Conservation (phyloP, 306 rosid genomes). For the Castanea mollissima region DNA sequence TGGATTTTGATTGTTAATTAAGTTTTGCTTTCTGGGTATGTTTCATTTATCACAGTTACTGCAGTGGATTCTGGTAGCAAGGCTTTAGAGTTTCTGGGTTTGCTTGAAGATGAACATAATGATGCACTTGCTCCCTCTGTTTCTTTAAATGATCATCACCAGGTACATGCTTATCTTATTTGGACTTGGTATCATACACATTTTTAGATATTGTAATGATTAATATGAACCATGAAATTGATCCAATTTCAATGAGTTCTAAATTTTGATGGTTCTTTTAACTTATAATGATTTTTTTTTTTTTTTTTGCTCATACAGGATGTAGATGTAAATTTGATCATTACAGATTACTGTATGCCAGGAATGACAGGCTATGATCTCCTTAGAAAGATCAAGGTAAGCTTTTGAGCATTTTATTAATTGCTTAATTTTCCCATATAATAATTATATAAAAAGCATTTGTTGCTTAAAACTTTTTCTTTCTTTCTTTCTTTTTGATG, state of each 20-base stretch:
- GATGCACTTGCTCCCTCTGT: constrained; percentile 21
- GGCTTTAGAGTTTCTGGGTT: constrained; percentile 74
- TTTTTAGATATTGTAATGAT: background rate
- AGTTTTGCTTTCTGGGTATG: constrained; percentile 19
- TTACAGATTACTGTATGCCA: constrained; percentile 94
- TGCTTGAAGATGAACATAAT: constrained; percentile 47
- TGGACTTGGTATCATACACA: background rate
- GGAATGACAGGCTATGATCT: constrained; percentile 94
- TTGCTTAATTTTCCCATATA: background rate
- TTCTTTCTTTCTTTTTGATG: too few species aligned
- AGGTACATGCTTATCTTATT: constrained; percentile 30
- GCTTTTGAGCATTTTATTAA: background rate
- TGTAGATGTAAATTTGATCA: constrained; percentile 68
- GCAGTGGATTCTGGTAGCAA: constrained; percentile 78
- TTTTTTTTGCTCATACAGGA: constrained; percentile 32
- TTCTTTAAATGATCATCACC: constrained; percentile 34
- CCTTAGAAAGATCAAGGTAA: constrained; percentile 74
- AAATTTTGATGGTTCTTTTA: background rate
- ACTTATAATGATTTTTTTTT: background rate
- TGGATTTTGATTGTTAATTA: background rate
- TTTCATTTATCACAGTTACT: constrained; percentile 48
- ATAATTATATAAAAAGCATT: background rate
- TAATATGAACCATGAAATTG: too few species aligned
- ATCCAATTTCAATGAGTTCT: too few species aligned
- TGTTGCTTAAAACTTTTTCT: too few species aligned